Evolutionary conservation across 805 yeast species (phyloP), one percentile per base, ranked within the genome.

Genomic region (Candida methanosorbosa): DNA sequence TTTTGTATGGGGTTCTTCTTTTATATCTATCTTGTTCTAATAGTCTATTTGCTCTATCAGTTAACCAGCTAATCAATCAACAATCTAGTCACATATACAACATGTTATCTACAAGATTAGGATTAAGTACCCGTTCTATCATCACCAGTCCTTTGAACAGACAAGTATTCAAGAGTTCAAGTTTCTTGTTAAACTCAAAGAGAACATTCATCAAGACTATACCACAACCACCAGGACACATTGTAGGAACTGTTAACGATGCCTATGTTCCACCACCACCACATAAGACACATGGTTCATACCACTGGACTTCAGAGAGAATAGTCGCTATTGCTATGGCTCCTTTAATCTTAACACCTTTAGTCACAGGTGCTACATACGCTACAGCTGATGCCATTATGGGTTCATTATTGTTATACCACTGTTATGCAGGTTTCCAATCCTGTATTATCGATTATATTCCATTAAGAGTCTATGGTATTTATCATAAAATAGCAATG

Each of bases 241-340:
- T 90, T 38, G 79, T 79, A 31, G 97, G 97, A n/a, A 77, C 88
- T 6, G 95, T 88, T 32, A 92, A 90, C 59, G 97, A 92, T 42
- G 87, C 97, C 13, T 81, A 70, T 49, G 61, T 64, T 23, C 63
- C 75, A 13, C 97, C 97, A 27, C 58, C 66, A 27, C 56, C 78
- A 5, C 66, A 72, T 50, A 73, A 68, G 44, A 52, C 66, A 33
- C 88, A 86, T 51, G 97, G 97, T 32, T 82, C 94, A 18, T 71
- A 75, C 56, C 97, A 88, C 66, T 90, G 98, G 98, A 66, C 83
- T n/a, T 78, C 79, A 48, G 98, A 90, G 67, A 75, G 84, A 46
- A 50, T 74, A 4, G 62, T 86, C 24, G 69, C 94, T 4, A 56
- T 80, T 14, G 75, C 79, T 9, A 64, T 88, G 56, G 70, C 86